Percentiles rank a stretch among this genome's conserved stretches.
These are phyloP conservation scores for Colletotrichum sp. DNA, from an alignment of 2,329 filamentous ascomycete genomes.

Conservation along the genomic window DNA sequence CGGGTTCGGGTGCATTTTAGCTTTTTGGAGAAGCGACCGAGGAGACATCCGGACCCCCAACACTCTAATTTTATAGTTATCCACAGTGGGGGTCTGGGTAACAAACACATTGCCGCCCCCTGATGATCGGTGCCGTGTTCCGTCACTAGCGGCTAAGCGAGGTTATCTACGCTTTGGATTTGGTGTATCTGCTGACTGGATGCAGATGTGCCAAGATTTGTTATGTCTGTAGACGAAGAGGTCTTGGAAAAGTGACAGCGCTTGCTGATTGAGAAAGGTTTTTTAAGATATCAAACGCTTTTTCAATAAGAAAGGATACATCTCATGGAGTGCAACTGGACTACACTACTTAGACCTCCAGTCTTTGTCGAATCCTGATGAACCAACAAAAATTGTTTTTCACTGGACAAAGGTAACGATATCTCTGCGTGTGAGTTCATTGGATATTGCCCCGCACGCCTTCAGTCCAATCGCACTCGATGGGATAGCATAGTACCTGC, in stretches of 20 bases:
- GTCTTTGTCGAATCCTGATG: not conserved
- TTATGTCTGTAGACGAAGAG: not conserved
- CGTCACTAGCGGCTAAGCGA: not conserved
- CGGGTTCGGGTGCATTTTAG: not conserved
- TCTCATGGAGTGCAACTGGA: not conserved
- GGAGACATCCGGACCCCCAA: not conserved
- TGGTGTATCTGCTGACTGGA: not conserved
- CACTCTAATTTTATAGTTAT: not conserved
- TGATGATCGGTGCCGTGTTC: not conserved
- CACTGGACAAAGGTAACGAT: not conserved
- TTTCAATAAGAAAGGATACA: accelerated
- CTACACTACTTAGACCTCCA: not conserved
- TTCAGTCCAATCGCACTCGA: not conserved
- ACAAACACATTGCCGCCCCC: not conserved
- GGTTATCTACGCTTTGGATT: not conserved
- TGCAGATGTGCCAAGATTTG: not conserved
- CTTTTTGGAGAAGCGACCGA: not conserved
- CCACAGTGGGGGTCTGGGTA: not conserved
- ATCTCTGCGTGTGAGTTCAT: not conserved
- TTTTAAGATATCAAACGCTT: not conserved
- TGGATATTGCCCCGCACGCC: not conserved
- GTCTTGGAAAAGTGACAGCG: not conserved
- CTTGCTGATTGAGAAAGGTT: not conserved
- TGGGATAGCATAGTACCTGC: not conserved
- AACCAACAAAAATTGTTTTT: not conserved